phyloP scores from a whole-genome alignment of 805 yeast genomes.

The Ogataea haglerorum region DNA sequence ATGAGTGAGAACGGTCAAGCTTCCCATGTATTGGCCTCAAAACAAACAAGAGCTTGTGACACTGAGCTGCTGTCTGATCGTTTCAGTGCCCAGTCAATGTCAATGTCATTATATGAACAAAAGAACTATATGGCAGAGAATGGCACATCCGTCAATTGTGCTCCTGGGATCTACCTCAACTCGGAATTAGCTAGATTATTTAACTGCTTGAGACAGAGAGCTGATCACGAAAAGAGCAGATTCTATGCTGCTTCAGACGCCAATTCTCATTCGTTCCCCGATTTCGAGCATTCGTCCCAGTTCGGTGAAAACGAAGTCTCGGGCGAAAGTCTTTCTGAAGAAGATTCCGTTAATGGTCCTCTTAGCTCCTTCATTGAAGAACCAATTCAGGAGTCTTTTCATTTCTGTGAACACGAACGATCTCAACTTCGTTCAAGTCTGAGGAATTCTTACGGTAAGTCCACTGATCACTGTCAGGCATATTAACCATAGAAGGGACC shows the following conservation, averaged over 20 bases:
- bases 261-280: constrained; percentile 15
- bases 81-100: no score
- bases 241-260: constrained; percentile 14
- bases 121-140: background rate
- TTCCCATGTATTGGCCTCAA: no score
- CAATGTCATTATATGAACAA: no score
- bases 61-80: background rate
- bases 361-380: constrained; percentile 22
- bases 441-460: no score
- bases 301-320: constrained; percentile 5
- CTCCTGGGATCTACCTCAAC: constrained; percentile 21
- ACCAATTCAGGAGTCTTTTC: constrained; percentile 2
- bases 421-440: constrained; percentile 9
- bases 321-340: background rate
- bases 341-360: constrained; percentile 7
- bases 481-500: background rate
- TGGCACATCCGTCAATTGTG: constrained; percentile 4
- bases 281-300: constrained; percentile 15
- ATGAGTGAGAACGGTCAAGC: background rate
- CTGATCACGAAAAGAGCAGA: constrained; percentile 13
- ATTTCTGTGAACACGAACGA: constrained; percentile 1
- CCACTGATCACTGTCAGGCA: background rate
- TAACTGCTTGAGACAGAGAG: constrained; percentile 8
- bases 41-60: background rate
- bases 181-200: constrained; percentile 19